These are phyloP conservation scores for Batkoa obscura DNA, from an alignment of 371 early-diverging fungal genomes.

Conservation along the genomic window DNA sequence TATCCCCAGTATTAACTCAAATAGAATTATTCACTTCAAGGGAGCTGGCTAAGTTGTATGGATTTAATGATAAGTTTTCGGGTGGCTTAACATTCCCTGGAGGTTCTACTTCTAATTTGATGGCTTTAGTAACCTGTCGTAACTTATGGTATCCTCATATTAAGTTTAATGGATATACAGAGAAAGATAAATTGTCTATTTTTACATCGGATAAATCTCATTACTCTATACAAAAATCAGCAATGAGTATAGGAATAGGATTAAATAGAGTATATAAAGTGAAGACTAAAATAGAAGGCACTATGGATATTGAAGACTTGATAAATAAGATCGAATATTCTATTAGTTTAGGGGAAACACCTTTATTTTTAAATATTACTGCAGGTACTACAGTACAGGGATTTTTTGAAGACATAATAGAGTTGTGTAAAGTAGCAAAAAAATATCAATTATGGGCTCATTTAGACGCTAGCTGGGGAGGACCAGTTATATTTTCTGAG, in stretches of 20 bases:
- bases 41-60: slow-evolving; percentile 30
- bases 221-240: slow-evolving; percentile 62
- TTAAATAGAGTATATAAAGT: slow-evolving; percentile 43
- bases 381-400: slow-evolving; percentile 79
- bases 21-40: slow-evolving; percentile 48
- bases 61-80: slow-evolving; percentile 22
- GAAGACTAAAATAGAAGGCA: slow-evolving; percentile 35
- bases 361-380: slow-evolving; percentile 71
- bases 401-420: slow-evolving; percentile 55
- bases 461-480: slow-evolving; percentile 75
- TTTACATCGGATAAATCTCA: slow-evolving; percentile 62
- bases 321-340: slow-evolving; percentile 25
- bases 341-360: slow-evolving; percentile 21
- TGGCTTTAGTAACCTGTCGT: slow-evolving; percentile 65
- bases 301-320: slow-evolving; percentile 34
- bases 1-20: slow-evolving; percentile 51
- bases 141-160: slow-evolving; percentile 44
- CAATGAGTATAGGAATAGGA: slow-evolving; percentile 56
- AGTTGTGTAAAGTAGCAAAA: slow-evolving; percentile 32
- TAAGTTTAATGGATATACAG: slow-evolving; percentile 15
- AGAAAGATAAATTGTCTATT: slow-evolving; percentile 20
- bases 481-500: slow-evolving; percentile 38
- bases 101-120: slow-evolving; percentile 56
- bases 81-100: slow-evolving; percentile 65
- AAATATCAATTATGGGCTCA: slow-evolving; percentile 62